phyloP scores from a whole-genome alignment of 768 basidiomycete species.

The Boletus pseudo-olivaceus region DNA sequence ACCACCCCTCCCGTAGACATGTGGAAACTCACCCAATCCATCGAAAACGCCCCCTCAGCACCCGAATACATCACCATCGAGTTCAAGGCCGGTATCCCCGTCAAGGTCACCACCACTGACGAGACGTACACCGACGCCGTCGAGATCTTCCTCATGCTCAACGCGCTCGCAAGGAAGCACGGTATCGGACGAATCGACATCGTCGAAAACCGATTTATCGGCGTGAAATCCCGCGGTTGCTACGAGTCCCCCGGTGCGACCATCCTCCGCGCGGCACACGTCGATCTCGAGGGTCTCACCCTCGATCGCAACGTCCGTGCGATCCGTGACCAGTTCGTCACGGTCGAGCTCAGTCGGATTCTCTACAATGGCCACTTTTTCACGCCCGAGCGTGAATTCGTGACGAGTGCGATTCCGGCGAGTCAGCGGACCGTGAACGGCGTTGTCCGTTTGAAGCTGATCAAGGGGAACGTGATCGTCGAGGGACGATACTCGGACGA shows the following conservation, averaged over 20 bases:
- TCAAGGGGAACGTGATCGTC: constrained; percentile 94
- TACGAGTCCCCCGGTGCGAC: constrained; percentile 98
- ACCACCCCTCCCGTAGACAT: constrained; percentile 92
- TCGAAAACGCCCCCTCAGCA: constrained; percentile 73
- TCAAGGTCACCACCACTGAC: constrained; percentile 63
- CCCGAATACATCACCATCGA: constrained; percentile 84
- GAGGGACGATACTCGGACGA: constrained; percentile 89
- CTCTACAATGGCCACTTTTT: constrained; percentile 99
- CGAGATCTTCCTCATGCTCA: constrained; percentile 89
- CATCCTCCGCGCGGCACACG: constrained; percentile 90
- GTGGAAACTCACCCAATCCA: constrained; percentile 94
- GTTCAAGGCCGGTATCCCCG: constrained; percentile 83
- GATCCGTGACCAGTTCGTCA: constrained; percentile 92
- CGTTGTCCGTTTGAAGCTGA: constrained; percentile 81
- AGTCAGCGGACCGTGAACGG: constrained; percentile 98
- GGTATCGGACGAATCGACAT: constrained; percentile 98
- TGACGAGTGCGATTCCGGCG: constrained; percentile 85
- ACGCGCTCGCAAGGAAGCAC: constrained; percentile 89
- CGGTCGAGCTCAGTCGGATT: constrained; percentile 83
- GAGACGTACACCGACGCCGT: constrained; percentile 86
- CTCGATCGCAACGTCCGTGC: constrained; percentile 96
- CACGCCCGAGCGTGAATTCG: constrained; percentile 97
- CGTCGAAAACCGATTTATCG: constrained; percentile 99
- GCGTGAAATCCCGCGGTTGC: constrained; percentile 99
- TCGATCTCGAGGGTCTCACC: constrained; percentile 97